Conservation (phyloP, 139 green algal genomes). For the Chlorella sp. region DNA sequence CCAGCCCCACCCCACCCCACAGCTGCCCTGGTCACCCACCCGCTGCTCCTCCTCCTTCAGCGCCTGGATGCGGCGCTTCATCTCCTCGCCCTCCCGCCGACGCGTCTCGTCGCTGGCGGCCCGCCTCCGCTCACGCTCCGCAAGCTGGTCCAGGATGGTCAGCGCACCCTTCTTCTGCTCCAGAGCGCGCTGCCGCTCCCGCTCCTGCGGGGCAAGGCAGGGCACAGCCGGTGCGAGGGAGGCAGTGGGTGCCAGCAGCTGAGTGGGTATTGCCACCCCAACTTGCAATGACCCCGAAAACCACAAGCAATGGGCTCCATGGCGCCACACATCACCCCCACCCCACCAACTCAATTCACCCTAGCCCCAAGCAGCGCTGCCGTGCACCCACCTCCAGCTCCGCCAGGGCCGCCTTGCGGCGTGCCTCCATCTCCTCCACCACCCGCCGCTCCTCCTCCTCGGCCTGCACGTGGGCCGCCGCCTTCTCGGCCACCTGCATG, state of each 20-base stretch:
- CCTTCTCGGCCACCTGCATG: slow-evolving; percentile 26
- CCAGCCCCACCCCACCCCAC: not conserved
- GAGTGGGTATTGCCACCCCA: no score
- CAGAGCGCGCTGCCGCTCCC: slow-evolving; percentile 17
- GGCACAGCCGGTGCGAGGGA: not conserved
- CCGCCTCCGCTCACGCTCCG: slow-evolving; percentile 26
- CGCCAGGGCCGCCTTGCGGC: slow-evolving; percentile 5
- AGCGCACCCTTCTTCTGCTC: slow-evolving; percentile 20
- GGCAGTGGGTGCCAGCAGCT: not conserved
- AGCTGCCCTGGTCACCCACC: not conserved
- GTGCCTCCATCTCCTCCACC: slow-evolving; percentile 29
- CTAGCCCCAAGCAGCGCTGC: no score
- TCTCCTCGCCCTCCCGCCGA: slow-evolving; percentile 31
- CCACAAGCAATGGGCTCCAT: no score
- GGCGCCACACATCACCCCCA: no score
- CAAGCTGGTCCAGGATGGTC: slow-evolving; percentile 38
- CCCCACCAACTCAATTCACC: not conserved
- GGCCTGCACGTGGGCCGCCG: not conserved
- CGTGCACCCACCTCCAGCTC: slow-evolving; percentile 24
- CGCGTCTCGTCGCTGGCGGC: not conserved
- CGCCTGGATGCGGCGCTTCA: slow-evolving; percentile 27
- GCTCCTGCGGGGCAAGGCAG: not conserved
- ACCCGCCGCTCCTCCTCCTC: slow-evolving; percentile 19
- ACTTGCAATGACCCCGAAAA: no score
- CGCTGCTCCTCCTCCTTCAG: slow-evolving; percentile 26